Conservation (phyloP, 306 rosid genomes). For the Trifolium fragiferum region DNA sequence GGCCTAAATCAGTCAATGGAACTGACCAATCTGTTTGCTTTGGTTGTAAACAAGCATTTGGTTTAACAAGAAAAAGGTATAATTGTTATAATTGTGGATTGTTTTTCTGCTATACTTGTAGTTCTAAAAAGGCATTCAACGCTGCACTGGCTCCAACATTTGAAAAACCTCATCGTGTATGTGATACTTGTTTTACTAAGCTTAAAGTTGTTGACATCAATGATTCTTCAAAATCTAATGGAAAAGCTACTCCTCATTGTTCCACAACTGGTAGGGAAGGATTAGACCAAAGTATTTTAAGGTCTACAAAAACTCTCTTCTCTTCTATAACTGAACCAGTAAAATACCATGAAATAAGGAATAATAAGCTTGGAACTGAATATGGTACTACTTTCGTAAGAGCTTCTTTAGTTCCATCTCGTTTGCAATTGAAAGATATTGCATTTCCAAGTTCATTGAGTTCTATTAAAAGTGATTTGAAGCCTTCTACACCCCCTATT, state of each 20-base stretch:
- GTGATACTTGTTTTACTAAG: conserved; percentile 83
- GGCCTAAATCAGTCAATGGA: conserved; percentile 76
- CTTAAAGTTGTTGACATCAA: conserved; percentile 63
- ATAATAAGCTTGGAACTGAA: conserved; percentile 45
- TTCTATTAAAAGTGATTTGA: conserved; percentile 60
- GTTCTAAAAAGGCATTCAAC: conserved; percentile 74
- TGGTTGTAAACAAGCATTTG: conserved; percentile 84
- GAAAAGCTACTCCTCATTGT: conserved; percentile 48
- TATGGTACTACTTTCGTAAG: conserved; percentile 57
- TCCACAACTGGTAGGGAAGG: conserved; percentile 57
- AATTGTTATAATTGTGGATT: conserved; percentile 43
- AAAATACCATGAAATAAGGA: conserved; percentile 67
- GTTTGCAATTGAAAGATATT: conserved; percentile 68
- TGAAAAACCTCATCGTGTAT: conserved; percentile 86
- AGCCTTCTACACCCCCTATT: conserved; percentile 43
- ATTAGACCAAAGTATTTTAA: conserved; percentile 50
- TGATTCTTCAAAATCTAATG: conserved; percentile 42
- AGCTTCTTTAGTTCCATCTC: conserved; percentile 76
- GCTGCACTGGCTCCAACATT: conserved; percentile 82
- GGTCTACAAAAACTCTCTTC: conserved; percentile 59
- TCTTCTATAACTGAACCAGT: conserved; percentile 70
- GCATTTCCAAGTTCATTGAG: conserved; percentile 71
- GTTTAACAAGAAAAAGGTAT: conserved; percentile 63
- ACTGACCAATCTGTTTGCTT: conserved; percentile 78
- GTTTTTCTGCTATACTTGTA: conserved; percentile 73